These are phyloP conservation scores for Neurospora sp. DNA, from an alignment of 495 filamentous ascomycete genomes.

Conservation along the genomic window DNA sequence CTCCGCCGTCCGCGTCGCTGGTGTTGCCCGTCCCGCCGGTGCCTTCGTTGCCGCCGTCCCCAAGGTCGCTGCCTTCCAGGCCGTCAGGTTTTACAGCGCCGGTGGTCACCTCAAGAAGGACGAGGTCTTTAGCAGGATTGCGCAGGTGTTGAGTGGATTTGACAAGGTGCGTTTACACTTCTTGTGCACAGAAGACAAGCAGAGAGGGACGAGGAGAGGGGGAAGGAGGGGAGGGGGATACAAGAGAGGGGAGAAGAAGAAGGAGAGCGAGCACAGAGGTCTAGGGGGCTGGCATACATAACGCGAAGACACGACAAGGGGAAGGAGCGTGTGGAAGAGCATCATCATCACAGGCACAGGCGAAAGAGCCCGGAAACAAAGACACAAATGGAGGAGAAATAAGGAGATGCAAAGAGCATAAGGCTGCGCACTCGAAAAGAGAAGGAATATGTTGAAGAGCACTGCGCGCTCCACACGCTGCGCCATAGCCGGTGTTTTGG, in stretches of 20 bases:
- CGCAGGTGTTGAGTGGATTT: slow-evolving; percentile 84
- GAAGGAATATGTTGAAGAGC: not conserved
- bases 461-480: not conserved
- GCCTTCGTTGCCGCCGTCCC: slow-evolving; percentile 20
- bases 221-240: not conserved
- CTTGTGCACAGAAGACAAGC: not conserved
- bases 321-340: not conserved
- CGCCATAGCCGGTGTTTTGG: not conserved
- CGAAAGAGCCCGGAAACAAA: not conserved
- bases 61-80: slow-evolving; percentile 42
- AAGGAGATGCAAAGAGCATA: not conserved
- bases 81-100: slow-evolving; percentile 77
- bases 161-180: slow-evolving; percentile 70
- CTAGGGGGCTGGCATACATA: not conserved
- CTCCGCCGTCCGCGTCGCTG: slow-evolving; percentile 27
- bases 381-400: not conserved
- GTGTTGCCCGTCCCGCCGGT: slow-evolving; percentile 24
- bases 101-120: slow-evolving; percentile 62
- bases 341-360: not conserved
- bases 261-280: not conserved
- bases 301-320: not conserved
- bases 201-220: not conserved
- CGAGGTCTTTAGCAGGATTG: slow-evolving; percentile 87
- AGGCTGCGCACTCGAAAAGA: not conserved
- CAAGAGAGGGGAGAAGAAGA: not conserved